phyloP scores from a whole-genome alignment of 2,329 filamentous ascomycete genomes.

The Hirsutella rhossiliensis region DNA sequence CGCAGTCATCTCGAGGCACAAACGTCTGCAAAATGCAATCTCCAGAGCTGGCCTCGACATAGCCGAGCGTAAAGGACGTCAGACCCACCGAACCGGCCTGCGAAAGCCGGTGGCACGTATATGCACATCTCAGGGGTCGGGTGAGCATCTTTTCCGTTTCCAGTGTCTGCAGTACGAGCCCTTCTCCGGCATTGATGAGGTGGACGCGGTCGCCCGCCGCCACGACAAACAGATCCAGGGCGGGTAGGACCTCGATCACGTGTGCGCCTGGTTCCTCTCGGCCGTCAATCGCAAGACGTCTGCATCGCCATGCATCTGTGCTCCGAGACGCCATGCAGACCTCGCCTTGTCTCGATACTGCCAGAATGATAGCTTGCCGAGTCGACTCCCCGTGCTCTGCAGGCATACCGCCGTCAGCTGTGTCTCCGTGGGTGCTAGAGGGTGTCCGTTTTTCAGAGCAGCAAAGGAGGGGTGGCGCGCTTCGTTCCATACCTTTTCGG shows the following conservation, averaged over 20 bases:
- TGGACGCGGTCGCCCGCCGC: constrained; percentile 47
- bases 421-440: not conserved
- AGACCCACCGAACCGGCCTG: constrained; percentile 43
- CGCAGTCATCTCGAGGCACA: constrained; percentile 37
- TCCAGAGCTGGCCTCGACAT: constrained; percentile 44
- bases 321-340: constrained; percentile 33
- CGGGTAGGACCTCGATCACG: constrained; percentile 46
- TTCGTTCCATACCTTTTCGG: constrained; percentile 24
- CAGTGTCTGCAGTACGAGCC: constrained; percentile 47
- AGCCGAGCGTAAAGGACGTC: constrained; percentile 51
- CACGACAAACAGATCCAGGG: constrained; percentile 47
- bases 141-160: constrained; percentile 43
- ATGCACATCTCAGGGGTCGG: constrained; percentile 48
- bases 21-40: constrained; percentile 56
- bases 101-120: constrained; percentile 29
- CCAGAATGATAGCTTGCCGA: constrained; percentile 20
- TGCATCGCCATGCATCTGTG: constrained; percentile 35
- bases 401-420: not conserved
- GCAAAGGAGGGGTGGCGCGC: too few species aligned
- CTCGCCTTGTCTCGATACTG: constrained; percentile 36
- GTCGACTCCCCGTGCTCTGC: constrained; percentile 5
- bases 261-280: constrained; percentile 34
- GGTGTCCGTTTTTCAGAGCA: too few species aligned
- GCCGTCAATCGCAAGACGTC: constrained; percentile 26
- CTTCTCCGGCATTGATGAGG: constrained; percentile 33